A percentile compares a stretch with the other conserved stretches of the same genome.
Conservation (phyloP, 2,329 filamentous ascomycete genomes). For the Meredithiella fracta region DNA sequence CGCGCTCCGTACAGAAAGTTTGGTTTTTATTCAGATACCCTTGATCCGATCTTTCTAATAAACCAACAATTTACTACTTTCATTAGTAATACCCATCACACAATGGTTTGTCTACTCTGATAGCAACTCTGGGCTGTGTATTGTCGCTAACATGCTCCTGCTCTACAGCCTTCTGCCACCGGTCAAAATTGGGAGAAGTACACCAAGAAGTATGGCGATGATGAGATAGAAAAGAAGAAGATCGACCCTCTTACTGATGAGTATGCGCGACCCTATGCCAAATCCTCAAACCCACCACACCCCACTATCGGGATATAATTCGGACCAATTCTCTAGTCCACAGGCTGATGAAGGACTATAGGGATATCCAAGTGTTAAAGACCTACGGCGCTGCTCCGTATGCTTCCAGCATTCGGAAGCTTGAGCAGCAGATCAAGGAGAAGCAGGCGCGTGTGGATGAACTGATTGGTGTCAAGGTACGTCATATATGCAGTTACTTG, state of each 20-base stretch:
- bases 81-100: neutral
- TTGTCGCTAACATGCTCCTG: neutral
- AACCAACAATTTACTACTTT: neutral
- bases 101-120: slow-evolving; percentile 4
- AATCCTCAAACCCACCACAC: slow-evolving; percentile 17
- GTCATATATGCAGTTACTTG: neutral
- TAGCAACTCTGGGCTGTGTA: neutral
- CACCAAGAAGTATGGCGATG: slow-evolving; percentile 89
- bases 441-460: slow-evolving; percentile 96
- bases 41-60: no score
- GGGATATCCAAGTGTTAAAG: slow-evolving; percentile 98
- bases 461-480: slow-evolving; percentile 80
- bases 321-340: neutral
- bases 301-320: slow-evolving; percentile 10
- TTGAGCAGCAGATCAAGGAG: slow-evolving; percentile 99
- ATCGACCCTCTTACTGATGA: slow-evolving; percentile 94
- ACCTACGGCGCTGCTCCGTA: slow-evolving; percentile 97
- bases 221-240: slow-evolving; percentile 98
- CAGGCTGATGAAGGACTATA: slow-evolving; percentile 24
- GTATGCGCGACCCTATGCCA: slow-evolving; percentile 35
- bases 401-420: slow-evolving; percentile 81
- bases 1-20: neutral
- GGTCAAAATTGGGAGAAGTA: slow-evolving; percentile 97
- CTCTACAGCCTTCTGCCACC: slow-evolving; percentile 72
- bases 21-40: no score